Percentiles rank a stretch among this genome's conserved stretches.
These are phyloP conservation scores for Gastrodia elata DNA, from an alignment of 106 monocot species.

Conservation along the genomic window DNA sequence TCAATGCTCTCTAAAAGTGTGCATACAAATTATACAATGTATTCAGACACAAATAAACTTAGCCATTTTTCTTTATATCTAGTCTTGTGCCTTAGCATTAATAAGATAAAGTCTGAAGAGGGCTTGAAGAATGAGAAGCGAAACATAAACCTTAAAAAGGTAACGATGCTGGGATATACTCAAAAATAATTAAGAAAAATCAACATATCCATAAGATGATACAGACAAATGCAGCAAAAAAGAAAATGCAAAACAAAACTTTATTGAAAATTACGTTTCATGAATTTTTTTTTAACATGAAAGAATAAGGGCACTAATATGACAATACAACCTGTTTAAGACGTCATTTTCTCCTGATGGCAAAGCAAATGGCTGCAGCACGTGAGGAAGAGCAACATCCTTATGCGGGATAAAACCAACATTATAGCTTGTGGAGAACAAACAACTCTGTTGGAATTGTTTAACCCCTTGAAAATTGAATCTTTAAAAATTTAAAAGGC, in stretches of 20 bases:
- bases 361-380: conserved; percentile 88
- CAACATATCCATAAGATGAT: background rate
- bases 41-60: background rate
- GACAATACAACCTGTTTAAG: conserved; percentile 56
- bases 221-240: background rate
- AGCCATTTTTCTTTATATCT: background rate
- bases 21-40: background rate
- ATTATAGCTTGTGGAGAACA: conserved; percentile 93
- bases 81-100: no score
- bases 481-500: no score
- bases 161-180: background rate
- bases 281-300: background rate
- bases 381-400: conserved; percentile 94
- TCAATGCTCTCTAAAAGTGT: background rate
- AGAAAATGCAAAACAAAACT: background rate
- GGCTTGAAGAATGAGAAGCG: no score
- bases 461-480: no score
- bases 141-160: background rate
- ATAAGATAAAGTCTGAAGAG: no score
- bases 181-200: background rate
- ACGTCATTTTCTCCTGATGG: conserved; percentile 87
- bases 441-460: conserved; percentile 85
- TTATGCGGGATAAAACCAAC: conserved; percentile 83
- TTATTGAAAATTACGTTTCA: background rate
- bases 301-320: conserved; percentile 1